phyloP scores from a whole-genome alignment of 371 early-diverging fungal genomes.

The Aphelidium insulamus region DNA sequence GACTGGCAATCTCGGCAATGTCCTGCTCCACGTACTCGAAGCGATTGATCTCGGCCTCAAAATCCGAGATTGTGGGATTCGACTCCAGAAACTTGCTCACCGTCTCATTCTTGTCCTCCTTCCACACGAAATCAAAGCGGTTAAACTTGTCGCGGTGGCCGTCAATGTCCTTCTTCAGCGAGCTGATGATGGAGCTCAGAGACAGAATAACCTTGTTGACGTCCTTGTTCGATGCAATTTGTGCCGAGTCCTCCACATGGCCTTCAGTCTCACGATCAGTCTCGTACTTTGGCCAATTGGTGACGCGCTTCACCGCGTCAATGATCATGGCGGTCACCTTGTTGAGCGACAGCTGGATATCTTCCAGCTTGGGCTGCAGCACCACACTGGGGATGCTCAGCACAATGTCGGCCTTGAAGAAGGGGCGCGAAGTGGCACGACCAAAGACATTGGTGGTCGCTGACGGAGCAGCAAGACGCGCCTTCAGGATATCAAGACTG shows the following conservation, averaged over 20 bases:
- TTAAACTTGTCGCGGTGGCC: constrained; percentile 26
- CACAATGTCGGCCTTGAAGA: constrained; percentile 29
- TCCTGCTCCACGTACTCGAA: constrained; percentile 28
- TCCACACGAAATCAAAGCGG: constrained; percentile 34
- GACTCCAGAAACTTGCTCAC: constrained; percentile 21
- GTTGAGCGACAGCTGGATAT: constrained; percentile 29
- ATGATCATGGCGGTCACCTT: constrained; percentile 21
- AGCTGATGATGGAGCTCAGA: constrained; percentile 23
- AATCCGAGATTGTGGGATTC: constrained; percentile 27
- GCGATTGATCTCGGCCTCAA: constrained; percentile 30
- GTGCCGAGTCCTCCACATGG: constrained; percentile 22
- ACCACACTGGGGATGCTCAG: constrained; percentile 30
- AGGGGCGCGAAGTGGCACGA: constrained; percentile 22
- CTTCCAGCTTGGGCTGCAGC: constrained; percentile 32
- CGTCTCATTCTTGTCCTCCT: constrained; percentile 30
- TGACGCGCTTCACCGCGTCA: constrained; percentile 25
- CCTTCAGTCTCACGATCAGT: constrained; percentile 14
- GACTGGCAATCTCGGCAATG: constrained; percentile 19
- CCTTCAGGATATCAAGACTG: constrained; percentile 21
- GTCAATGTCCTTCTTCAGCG: constrained; percentile 34
- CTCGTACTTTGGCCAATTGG: constrained; percentile 21
- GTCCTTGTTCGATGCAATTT: constrained; percentile 36
- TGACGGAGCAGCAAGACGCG: too few relatives aligned
- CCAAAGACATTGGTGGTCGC: constrained; percentile 7
- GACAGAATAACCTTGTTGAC: constrained; percentile 23